phyloP scores from a whole-genome alignment of 2,329 filamentous ascomycete species.

The Magnaporthiopsis incrustans region DNA sequence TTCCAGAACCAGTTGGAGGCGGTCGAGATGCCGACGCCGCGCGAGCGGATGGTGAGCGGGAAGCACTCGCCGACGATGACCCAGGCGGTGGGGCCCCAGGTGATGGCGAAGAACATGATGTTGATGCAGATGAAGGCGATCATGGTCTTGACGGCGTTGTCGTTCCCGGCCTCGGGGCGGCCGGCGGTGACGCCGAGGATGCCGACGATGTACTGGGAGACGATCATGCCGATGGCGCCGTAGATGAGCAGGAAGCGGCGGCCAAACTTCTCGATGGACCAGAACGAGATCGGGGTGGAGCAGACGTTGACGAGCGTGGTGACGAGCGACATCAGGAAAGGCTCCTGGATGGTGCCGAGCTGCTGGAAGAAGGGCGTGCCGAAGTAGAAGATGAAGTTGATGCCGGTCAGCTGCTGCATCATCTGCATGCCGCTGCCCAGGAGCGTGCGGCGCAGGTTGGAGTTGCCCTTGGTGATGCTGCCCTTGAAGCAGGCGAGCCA shows the following conservation, averaged over 20 bases:
- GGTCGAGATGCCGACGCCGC: conserved; percentile 79
- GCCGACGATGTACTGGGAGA: conserved; percentile 81
- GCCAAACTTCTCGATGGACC: conserved; percentile 71
- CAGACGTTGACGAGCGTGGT: conserved; percentile 82
- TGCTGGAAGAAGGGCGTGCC: conserved; percentile 78
- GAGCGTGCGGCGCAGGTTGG: conserved; percentile 63
- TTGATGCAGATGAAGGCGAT: conserved; percentile 87
- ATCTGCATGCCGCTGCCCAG: conserved; percentile 68
- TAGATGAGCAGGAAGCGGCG: conserved; percentile 72
- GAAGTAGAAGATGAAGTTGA: conserved; percentile 91
- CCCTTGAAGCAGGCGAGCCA: conserved; percentile 65
- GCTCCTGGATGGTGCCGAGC: conserved; percentile 66
- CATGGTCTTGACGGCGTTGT: conserved; percentile 56
- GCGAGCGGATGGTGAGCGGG: conserved; percentile 80
- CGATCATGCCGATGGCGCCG: conserved; percentile 73
- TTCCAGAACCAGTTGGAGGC: conserved; percentile 93
- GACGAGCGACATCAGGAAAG: conserved; percentile 77
- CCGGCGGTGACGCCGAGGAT: conserved; percentile 62
- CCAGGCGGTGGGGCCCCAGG: conserved; percentile 79
- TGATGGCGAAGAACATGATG: conserved; percentile 87
- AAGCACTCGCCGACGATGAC: conserved; percentile 84
- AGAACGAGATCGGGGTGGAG: conserved; percentile 85
- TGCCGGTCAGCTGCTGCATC: conserved; percentile 77
- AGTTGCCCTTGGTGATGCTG: conserved; percentile 52
- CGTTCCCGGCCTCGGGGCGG: conserved; percentile 43